Evolutionary conservation across 768 basidiomycete genomes (phyloP), one percentile per base, ranked within the genome.

Genomic region (Suillus hirtellus): DNA sequence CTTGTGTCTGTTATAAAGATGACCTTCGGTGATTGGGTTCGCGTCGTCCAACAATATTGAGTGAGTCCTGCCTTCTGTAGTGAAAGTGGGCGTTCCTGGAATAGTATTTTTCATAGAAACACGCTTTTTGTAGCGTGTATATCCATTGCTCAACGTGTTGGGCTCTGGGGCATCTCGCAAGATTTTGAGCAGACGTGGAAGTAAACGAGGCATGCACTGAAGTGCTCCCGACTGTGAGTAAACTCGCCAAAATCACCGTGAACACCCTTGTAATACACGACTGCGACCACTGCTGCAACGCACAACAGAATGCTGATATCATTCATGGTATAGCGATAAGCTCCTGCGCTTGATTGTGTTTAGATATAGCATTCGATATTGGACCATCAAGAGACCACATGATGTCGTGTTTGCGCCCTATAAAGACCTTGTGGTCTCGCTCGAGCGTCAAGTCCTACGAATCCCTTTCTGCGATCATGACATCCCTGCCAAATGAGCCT

Each of bases 31-130:
- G 63, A 92, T 78, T 40, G 86, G 86, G 73, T 86, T 90, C 21
- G 68, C 64, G 31, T 78, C 70, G 60, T 84, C 78, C 31, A 93
- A 79, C 27, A 94, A 75, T 62, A 93, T 84, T 9, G 92, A 93
- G 54, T 77, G 79, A 43, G 75, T 75, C 19, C 79, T 72, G 60
- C 85, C 75, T 55, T 75, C 69, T 17, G 76, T 73, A 10, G 83
- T 77, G 49, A 84, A 78, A 53, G 84, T 81, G 8, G 85, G 83
- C 14, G 80, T 14, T 14, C 50, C 74, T 66, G 52, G 76, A 72
- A 21, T 73, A 60, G 35, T 79, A 77, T 65, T 72, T 75, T 71
- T 78, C 66, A 37, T 76, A 9, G 72, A 61, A 75, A 80, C 65
- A 75, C 77, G 63, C 55, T 69, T 63, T 63, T 69, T 38, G 54